Base-by-base conservation (phyloP, 805 yeast genomes). In the Metschnikowia santaceciliae region DNA sequence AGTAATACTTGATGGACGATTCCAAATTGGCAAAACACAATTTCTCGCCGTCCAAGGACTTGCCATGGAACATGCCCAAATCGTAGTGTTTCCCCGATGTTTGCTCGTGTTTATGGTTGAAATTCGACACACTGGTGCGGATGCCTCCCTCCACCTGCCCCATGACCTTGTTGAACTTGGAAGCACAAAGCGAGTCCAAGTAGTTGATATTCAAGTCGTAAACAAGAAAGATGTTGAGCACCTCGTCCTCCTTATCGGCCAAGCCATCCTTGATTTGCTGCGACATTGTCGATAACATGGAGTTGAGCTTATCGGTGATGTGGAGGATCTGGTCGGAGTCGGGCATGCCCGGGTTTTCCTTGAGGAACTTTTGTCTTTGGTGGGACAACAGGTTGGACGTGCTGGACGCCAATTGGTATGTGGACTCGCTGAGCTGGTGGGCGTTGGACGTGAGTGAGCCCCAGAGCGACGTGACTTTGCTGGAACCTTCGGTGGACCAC, bases 21-120 rank as follows among this genome's bases (percentile, higher is more conserved):
- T 90, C 96, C 59, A 92, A 76, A 63, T 90, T 91, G 3, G 97
- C 98, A 60, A 81, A 77, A 38, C 95, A 86, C 52, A 94, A 78
- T 66, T 94, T 92, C 61, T 88, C 95, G 13, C 94, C 97, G 65
- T 90, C 96, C 41, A 82, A 79, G 1, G 82, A 61, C 55, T 86
- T 86, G 7, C 97, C 97, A 19, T 77, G 71, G 63, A 90, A 89
- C 58, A 88, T 66, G 54, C 86, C 85, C 60, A 92, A 77, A 45
- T 80, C 80, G 51, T 51, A 57, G 11, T 57, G 55, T 32, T 64
- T 60, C 20, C 52, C 58, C 10, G 46, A 23, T 10, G 26, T 30
- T 5, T 54, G 56, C 36, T 59, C 65, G 32, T 61, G 66, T 65
- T 64, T 69, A 52, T 68, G 72, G 55, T 72, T 70, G 57, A 66